Evolutionary conservation across 2,329 filamentous ascomycete species (phyloP).

Genomic region (Monilinia polystroma): DNA sequence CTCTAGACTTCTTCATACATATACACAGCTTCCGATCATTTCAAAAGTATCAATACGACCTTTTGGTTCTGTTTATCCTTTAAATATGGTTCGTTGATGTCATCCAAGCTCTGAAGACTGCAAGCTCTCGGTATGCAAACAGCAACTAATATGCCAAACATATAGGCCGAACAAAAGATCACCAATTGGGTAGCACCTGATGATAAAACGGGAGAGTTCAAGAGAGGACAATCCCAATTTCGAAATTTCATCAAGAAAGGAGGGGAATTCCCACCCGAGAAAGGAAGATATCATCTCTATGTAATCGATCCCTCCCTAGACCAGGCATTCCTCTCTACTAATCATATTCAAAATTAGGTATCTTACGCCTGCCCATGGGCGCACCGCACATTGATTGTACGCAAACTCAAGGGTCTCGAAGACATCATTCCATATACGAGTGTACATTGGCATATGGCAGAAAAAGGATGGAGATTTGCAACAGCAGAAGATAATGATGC

Average conservation of each 20-base stretch:
- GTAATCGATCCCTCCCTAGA: conserved; percentile 80
- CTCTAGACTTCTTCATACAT: conserved; percentile 16
- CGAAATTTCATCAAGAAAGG: conserved; percentile 64
- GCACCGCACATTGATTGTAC: conserved; percentile 80
- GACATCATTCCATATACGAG: conserved; percentile 63
- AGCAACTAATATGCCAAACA: conserved; percentile 17
- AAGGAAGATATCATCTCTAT: conserved; percentile 89
- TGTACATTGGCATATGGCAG: conserved; percentile 62
- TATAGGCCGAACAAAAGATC: conserved; percentile 51
- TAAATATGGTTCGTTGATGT: conserved; percentile 25
- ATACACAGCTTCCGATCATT: conserved; percentile 16
- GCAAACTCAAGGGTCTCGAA: conserved; percentile 89
- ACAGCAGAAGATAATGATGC: conserved; percentile 55
- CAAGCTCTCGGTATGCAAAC: neutral
- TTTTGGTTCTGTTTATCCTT: conserved; percentile 8
- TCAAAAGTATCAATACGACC: conserved; percentile 7
- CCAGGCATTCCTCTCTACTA: conserved; percentile 58
- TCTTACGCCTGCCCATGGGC: conserved; percentile 64
- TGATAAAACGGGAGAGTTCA: conserved; percentile 87
- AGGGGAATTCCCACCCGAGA: conserved; percentile 71
- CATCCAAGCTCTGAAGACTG: neutral
- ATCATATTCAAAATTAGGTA: conserved; percentile 26
- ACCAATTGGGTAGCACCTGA: conserved; percentile 79
- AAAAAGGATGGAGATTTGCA: conserved; percentile 66
- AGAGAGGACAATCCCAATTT: conserved; percentile 81